Base-by-base conservation (phyloP, 345 rosid species). In the Salix caprea region DNA sequence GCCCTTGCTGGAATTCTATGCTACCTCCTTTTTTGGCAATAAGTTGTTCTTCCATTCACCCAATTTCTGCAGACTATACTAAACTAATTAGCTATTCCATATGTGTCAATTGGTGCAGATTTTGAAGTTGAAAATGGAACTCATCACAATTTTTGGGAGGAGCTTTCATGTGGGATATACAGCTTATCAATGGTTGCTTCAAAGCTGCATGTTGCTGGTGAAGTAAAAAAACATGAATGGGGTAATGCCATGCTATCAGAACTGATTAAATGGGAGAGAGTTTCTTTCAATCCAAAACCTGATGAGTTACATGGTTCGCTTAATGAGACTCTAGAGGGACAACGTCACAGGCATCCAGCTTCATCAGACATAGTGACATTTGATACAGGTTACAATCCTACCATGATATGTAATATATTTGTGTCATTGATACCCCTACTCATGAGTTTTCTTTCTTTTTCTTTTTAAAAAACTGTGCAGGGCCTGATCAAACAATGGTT, bases 161-260 rank as follows among this genome's bases (percentile, higher is more conserved):
- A 95, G 89, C 98, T 95, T 82, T 84, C 88, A 6, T 95, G 97
- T 82, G 97, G 97, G 48, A 87, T 91, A 70, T 90, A 90, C 74
- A 91, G 93, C 79, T 69, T 93, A 52, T 74, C 88, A 18, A 66
- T 95, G 7, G 73, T 77, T 74, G 75, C 83, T 76, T 79, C 84
- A 46, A 74, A 76, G 65, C 42, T 78, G 39, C 72, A 82, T 81
- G 84, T 87, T 52, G 24, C 32, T 78, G 91, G 94, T 80, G 88
- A 84, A 78, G 80, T 93, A 48, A 82, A 67, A 37, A 91, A 86
- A 64, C 96, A 93, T 68, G 89, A 88, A 48, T 91, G 97, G 97
- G 79, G 84, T 67, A 86, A 78, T 83, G 64, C 73, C 62, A 68
- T 75, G 74, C 84, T 91, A 64, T 77, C 81, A 62, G 91, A 91